These are phyloP conservation scores for Euphrasia confusa DNA, from an alignment of 257 asterid species.

Conservation along the genomic window DNA sequence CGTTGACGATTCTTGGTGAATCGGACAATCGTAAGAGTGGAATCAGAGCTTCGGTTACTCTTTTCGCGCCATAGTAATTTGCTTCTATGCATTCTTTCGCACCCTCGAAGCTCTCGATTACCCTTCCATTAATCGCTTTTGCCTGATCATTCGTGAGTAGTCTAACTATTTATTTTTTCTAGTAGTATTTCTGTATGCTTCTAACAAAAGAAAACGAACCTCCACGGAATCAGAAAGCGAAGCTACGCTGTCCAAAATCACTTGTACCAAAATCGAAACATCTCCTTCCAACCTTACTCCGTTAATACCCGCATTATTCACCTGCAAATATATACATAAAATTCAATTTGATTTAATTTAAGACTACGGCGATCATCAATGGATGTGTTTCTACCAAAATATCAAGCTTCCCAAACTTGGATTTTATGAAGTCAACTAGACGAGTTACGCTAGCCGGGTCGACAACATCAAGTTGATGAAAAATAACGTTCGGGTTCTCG, in stretches of 20 bases:
- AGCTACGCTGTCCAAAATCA: background rate
- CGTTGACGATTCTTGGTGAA: slow-evolving; percentile 49
- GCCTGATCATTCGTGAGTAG: background rate
- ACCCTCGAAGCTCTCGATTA: slow-evolving; percentile 24
- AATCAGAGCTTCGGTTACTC: slow-evolving; percentile 32
- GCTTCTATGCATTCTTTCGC: slow-evolving; percentile 37
- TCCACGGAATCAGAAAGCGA: background rate
- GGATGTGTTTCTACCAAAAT: background rate
- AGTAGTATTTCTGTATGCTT: background rate
- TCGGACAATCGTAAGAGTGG: slow-evolving; percentile 38
- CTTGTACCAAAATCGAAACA: slow-evolving; percentile 14
- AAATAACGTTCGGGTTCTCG: too few species aligned
- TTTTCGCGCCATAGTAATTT: slow-evolving; percentile 30
- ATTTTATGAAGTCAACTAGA: too few species aligned
- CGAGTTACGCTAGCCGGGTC: too few species aligned
- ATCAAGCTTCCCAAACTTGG: background rate
- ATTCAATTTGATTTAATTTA: background rate
- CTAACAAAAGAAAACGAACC: background rate
- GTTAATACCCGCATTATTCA: slow-evolving; percentile 45
- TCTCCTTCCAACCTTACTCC: slow-evolving; percentile 33
- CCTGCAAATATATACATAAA: slow-evolving; percentile 24
- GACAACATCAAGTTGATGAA: too few species aligned
- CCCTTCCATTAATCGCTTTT: slow-evolving; percentile 23
- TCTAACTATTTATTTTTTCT: background rate
- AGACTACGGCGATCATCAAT: background rate